Evolutionary conservation across 805 yeast species (phyloP).

Genomic region (Candida insectorum): DNA sequence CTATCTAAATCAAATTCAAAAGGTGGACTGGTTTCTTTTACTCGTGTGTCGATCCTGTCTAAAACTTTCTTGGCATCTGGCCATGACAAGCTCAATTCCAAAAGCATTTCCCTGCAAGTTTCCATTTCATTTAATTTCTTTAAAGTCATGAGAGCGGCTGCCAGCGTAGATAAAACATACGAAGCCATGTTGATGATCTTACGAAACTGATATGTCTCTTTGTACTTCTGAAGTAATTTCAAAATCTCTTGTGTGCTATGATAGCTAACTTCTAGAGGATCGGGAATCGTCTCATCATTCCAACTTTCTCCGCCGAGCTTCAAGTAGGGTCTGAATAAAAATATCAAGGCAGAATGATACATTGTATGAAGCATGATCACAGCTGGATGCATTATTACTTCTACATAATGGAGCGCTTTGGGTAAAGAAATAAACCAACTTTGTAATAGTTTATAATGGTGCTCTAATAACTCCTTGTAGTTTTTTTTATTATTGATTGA

Average conservation of each 20-base stretch:
- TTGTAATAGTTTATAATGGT: constrained; percentile 2
- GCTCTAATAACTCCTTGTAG: constrained; percentile 2
- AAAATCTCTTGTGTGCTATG: constrained; percentile 5
- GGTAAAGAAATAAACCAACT: constrained; percentile 7
- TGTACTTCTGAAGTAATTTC: constrained; percentile 4
- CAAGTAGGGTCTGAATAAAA: constrained; percentile 10
- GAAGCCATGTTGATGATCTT: constrained; percentile 10
- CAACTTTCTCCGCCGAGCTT: constrained; percentile 7
- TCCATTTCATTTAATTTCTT: constrained; percentile 1
- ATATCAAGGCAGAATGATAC: constrained; percentile 10
- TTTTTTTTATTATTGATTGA: constrained; percentile 3
- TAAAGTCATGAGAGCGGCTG: constrained; percentile 7
- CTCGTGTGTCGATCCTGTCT: constrained; percentile 4
- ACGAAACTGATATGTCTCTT: constrained; percentile 3
- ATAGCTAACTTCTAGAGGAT: constrained; percentile 6
- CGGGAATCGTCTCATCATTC: constrained; percentile 5
- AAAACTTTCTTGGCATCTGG: constrained; percentile 6
- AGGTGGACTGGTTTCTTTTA: no score
- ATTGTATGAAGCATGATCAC: constrained; percentile 11
- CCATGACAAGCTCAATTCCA: constrained; percentile 8
- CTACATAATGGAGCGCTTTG: neutral
- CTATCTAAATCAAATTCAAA: constrained; percentile 3
- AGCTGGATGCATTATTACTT: constrained; percentile 7
- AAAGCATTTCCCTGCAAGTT: constrained; percentile 1
- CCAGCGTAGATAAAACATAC: constrained; percentile 8